phyloP scores from a whole-genome alignment of 1,284 basidiomycete species.

The Rugosomyces carneus region DNA sequence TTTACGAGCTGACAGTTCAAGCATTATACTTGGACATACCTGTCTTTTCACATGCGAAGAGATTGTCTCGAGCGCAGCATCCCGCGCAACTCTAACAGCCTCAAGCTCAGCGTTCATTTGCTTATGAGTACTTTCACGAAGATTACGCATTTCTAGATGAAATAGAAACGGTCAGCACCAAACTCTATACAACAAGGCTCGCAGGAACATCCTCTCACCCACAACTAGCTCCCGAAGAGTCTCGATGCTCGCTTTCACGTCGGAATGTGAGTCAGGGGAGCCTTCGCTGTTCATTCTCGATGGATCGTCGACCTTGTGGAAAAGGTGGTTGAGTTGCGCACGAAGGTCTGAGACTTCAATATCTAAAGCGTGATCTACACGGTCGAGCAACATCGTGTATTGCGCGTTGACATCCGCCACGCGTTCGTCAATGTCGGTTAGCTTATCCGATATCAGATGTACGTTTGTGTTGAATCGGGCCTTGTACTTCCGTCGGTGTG shows the following conservation, averaged over 20 bases:
- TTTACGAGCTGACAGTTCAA: conserved; percentile 3
- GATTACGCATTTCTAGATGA: conserved; percentile 25
- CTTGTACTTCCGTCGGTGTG: conserved; percentile 33
- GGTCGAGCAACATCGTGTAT: conserved; percentile 29
- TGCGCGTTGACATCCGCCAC: conserved; percentile 36
- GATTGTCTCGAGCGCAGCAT: conserved; percentile 22
- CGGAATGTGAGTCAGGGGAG: conserved; percentile 11
- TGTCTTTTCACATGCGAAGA: conserved; percentile 21
- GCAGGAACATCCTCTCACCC: conserved; percentile 18
- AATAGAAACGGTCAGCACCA: neutral
- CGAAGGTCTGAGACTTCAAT: conserved; percentile 33
- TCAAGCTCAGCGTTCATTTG: conserved; percentile 31
- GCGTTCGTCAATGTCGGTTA: conserved; percentile 37
- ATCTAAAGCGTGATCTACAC: conserved; percentile 25
- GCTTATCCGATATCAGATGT: conserved; percentile 27
- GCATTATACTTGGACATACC: conserved; percentile 21
- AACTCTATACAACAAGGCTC: neutral
- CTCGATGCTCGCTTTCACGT: conserved; percentile 18
- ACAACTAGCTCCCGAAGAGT: conserved; percentile 20
- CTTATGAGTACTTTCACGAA: conserved; percentile 26
- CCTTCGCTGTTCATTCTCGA: conserved; percentile 4
- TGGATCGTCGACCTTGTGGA: conserved; percentile 21
- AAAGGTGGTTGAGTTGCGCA: conserved; percentile 32
- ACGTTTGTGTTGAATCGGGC: conserved; percentile 33
- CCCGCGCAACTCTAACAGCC: conserved; percentile 25